Base-by-base conservation (phyloP, 495 filamentous ascomycete species). In the Daldinia bambusicola region DNA sequence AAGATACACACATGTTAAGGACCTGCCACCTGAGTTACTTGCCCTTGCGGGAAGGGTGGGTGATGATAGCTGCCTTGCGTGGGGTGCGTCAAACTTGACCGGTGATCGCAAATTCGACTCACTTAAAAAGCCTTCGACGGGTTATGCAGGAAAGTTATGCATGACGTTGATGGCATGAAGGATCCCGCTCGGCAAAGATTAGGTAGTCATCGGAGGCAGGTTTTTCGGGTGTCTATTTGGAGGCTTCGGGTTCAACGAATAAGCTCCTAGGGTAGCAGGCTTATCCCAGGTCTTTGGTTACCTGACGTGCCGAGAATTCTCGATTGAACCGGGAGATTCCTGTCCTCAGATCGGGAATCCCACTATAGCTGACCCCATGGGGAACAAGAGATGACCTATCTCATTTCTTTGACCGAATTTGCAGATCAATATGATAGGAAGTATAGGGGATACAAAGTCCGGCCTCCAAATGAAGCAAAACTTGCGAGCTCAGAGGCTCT, bases 121-220 rank as follows among this genome's bases (percentile, higher is more conserved):
- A 62, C 55, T 41, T 61, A 50, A 73, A 56, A 56, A 66, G 45
- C 40, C 38, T 41, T 69, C 66, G 52, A 66, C 61, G 31, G 36
- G 32, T 50, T 58, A 66, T 73, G 66, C 70, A 73, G 61, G 57
- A 53, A 53, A 32, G 10, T 12, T 6, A 73, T 73, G 70, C 61
- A 73, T 73, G 70, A 69, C 70, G 70, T 73, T 69, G 65, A 73
- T 62, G 61, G 52, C 66, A 73, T 69, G 36, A 48, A 48, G 43
- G 55, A 69, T 69, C 32, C 70, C 66, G 37, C 56, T 52, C 61
- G 57, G 70, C 6, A 65, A 43, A 66, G 26, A 26, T 26, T 26
- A 26, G 50, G 36, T 38, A 18, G 20, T 40, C 48, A 20, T 61
- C 13, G 57, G 66, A 40, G 61, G 26, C 32, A 72, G 48, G 60